These are phyloP conservation scores for Austroboletus niveus DNA, from an alignment of 1,284 basidiomycete species.

Conservation along the genomic window DNA sequence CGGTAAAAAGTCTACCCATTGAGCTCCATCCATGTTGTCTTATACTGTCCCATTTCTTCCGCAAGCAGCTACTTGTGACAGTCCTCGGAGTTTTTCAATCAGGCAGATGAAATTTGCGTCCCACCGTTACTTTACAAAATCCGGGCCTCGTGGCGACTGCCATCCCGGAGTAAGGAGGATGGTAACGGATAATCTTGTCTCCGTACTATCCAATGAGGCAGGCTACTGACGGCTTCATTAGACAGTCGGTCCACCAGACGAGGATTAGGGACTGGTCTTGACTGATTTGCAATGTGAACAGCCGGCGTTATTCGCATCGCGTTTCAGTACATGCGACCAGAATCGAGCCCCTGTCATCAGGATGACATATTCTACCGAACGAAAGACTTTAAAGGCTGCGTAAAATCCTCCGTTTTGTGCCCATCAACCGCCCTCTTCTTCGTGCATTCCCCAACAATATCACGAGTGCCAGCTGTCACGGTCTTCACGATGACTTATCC, in stretches of 20 bases:
- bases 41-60: neutral
- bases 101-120: neutral
- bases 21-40: neutral
- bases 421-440: neutral
- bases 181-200: neutral
- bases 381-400: conserved; percentile 14
- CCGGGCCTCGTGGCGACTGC: neutral
- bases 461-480: too few relatives aligned
- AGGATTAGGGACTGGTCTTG: conserved; percentile 1
- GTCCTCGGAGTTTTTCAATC: conserved; percentile 5
- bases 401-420: neutral
- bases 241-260: neutral
- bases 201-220: neutral
- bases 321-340: neutral
- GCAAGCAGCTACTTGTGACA: neutral
- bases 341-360: neutral
- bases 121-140: neutral
- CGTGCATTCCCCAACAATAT: too few relatives aligned
- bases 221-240: neutral
- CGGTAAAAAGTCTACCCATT: conserved; percentile 1
- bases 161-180: neutral
- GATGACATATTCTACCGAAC: neutral
- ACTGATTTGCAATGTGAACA: conserved; percentile 1
- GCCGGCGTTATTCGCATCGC: conserved; percentile 2
- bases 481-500: conserved; percentile 19